Conservation (phyloP, 2,329 filamentous ascomycete genomes). For the Dactylellina parvicollis region DNA sequence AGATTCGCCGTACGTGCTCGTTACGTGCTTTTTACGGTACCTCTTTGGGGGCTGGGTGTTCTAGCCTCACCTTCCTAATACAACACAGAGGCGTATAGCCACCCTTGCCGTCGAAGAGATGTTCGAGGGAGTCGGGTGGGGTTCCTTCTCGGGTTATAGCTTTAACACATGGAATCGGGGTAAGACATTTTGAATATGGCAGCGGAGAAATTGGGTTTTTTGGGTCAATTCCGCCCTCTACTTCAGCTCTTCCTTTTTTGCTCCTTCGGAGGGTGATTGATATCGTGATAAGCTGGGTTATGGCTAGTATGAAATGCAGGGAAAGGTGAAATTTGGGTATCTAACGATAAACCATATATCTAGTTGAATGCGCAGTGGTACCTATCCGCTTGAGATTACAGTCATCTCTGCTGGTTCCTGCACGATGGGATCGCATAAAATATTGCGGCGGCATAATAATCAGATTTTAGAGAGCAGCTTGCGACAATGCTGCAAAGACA, state of each 20-base stretch:
- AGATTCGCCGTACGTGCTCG: conserved; percentile 47
- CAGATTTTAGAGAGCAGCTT: neutral
- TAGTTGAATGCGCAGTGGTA: neutral
- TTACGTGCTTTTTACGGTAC: conserved; percentile 45
- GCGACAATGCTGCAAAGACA: conserved; percentile 1
- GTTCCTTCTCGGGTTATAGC: conserved; percentile 52
- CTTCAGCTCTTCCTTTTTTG: neutral
- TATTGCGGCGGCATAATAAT: conserved; percentile 24
- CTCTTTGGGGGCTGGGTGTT: conserved; percentile 21
- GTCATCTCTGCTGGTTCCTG: neutral
- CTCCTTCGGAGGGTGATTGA: neutral
- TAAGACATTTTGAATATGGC: conserved; percentile 41
- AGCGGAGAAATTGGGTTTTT: conserved; percentile 22
- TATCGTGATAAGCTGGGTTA: neutral
- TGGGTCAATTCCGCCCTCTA: conserved; percentile 31
- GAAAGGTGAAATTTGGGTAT: neutral
- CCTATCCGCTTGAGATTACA: neutral
- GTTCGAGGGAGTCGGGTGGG: conserved; percentile 45
- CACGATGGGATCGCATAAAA: conserved; percentile 16
- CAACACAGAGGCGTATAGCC: conserved; percentile 25
- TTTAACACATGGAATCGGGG: conserved; percentile 44
- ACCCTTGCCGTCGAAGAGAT: conserved; percentile 27
- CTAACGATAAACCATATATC: neutral
- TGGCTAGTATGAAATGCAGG: neutral
- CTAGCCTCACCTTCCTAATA: conserved; percentile 48